Percentiles rank a stretch among this genome's conserved stretches.
phyloP scores from a whole-genome alignment of 2,329 filamentous ascomycete genomes.

The Paramyrothecium roridum region DNA sequence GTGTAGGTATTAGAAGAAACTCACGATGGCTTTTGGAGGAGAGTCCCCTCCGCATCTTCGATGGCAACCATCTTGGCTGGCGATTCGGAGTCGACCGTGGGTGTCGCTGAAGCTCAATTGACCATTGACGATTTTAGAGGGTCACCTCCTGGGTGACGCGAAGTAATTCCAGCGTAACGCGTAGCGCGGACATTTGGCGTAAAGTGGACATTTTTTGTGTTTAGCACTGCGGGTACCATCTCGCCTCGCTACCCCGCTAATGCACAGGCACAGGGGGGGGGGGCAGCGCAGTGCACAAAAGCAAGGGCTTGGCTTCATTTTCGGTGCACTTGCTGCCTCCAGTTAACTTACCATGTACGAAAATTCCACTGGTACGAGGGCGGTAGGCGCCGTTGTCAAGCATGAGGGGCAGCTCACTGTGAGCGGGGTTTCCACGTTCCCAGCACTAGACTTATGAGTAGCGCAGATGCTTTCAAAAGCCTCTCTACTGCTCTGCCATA shows the following conservation, averaged over 20 bases:
- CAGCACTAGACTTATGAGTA: no score
- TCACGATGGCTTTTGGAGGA: slow-evolving; percentile 30
- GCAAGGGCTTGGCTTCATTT: no score
- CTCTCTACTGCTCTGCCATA: no score
- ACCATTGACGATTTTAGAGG: neutral
- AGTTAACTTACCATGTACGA: no score
- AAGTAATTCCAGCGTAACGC: slow-evolving; percentile 10
- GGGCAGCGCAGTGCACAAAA: no score
- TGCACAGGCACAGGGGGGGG: no score
- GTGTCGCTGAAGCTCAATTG: slow-evolving; percentile 4
- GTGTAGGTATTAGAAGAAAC: slow-evolving; percentile 3
- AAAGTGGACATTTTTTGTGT: slow-evolving; percentile 14
- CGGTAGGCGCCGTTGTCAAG: no score
- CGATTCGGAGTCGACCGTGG: neutral
- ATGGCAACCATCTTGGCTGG: slow-evolving; percentile 27
- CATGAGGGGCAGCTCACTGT: no score
- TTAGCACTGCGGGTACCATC: neutral
- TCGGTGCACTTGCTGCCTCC: no score
- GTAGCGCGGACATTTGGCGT: slow-evolving; percentile 20
- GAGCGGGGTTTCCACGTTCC: no score
- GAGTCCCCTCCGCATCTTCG: slow-evolving; percentile 26
- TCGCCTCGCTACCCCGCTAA: neutral
- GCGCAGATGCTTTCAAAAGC: no score
- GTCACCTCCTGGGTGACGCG: neutral
- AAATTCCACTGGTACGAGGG: no score